Conservation (phyloP, 2,329 filamentous ascomycete genomes). For the Fusarium setosum region DNA sequence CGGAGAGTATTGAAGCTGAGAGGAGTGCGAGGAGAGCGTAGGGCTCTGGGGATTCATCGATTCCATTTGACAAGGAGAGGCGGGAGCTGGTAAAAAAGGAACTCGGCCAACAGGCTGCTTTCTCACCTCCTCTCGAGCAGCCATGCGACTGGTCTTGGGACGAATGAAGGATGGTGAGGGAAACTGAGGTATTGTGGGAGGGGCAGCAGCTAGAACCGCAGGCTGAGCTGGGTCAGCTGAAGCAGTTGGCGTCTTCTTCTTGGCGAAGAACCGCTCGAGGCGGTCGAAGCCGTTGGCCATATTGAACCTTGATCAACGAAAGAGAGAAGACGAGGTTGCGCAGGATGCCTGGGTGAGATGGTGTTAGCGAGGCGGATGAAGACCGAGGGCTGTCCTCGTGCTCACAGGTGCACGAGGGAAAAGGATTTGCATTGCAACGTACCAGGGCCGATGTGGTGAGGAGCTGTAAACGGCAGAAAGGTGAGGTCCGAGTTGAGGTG, state of each 20-base stretch:
- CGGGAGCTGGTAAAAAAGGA: conserved; percentile 41
- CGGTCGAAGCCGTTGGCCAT: conserved; percentile 62
- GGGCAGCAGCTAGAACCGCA: conserved; percentile 31
- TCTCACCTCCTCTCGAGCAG: conserved; percentile 63
- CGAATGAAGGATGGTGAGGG: conserved; percentile 66
- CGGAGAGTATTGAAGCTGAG: conserved; percentile 32
- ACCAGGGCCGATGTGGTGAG: conserved; percentile 23
- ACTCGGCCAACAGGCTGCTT: conserved; percentile 44
- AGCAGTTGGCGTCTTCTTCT: conserved; percentile 47
- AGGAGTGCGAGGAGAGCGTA: conserved; percentile 20
- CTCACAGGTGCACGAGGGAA: conserved; percentile 17
- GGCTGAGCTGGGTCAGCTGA: conserved; percentile 40
- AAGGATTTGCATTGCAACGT: conserved; percentile 26
- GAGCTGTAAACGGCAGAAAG: conserved; percentile 9
- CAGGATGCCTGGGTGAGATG: conserved; percentile 32
- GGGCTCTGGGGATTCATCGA: conserved; percentile 24
- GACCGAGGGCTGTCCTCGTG: conserved; percentile 9
- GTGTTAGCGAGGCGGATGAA: conserved; percentile 37
- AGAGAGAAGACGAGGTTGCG: conserved; percentile 34
- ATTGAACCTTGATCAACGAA: conserved; percentile 43
- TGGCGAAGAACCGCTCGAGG: conserved; percentile 65
- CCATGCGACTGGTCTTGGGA: conserved; percentile 66
- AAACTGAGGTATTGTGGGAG: conserved; percentile 52
- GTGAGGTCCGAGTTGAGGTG: conserved; percentile 14
- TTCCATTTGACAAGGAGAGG: conserved; percentile 29